Evolutionary conservation across 345 rosid species (phyloP).

Genomic region (Noccaea bulbosa): DNA sequence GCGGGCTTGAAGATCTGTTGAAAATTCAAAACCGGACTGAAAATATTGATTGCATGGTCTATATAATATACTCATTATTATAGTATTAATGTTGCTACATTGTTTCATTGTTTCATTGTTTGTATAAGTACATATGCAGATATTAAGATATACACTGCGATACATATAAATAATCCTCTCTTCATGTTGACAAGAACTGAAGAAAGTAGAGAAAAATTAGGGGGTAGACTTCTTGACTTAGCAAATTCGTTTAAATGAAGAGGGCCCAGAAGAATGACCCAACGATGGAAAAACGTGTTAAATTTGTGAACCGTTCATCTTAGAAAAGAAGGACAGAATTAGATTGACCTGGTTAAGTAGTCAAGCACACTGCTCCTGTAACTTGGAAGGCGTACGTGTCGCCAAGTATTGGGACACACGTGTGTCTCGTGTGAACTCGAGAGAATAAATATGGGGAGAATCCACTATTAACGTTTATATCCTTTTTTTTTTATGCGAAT

Average conservation of each 20-base stretch:
- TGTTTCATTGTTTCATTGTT: background rate
- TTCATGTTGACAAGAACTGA: conserved; percentile 12
- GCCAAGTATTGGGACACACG: conserved; percentile 23
- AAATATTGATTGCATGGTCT: background rate
- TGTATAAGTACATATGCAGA: background rate
- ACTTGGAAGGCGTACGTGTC: conserved; percentile 27
- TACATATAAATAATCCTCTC: background rate
- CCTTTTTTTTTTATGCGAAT: no score
- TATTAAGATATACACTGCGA: background rate
- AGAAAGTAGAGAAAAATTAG: background rate
- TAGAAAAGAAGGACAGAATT: background rate
- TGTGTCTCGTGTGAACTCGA: conserved; percentile 14
- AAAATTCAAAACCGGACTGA: conserved; percentile 18
- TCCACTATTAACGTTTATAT: no score
- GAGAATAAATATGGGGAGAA: background rate
- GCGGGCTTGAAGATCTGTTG: conserved; percentile 24
- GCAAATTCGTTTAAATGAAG: conserved; percentile 19
- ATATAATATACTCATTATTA: background rate
- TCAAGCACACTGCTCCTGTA: conserved; percentile 8
- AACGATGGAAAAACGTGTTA: conserved; percentile 9
- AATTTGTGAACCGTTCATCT: conserved; percentile 15
- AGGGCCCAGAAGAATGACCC: conserved; percentile 18
- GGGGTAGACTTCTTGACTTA: conserved; percentile 37
- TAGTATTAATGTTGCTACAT: background rate
- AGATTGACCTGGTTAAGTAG: conserved; percentile 16